Evolutionary conservation across 192 early-diverging fungal species (phyloP), one percentile per base, ranked within the genome.

Genomic region (Gaertneriomyces sp.): DNA sequence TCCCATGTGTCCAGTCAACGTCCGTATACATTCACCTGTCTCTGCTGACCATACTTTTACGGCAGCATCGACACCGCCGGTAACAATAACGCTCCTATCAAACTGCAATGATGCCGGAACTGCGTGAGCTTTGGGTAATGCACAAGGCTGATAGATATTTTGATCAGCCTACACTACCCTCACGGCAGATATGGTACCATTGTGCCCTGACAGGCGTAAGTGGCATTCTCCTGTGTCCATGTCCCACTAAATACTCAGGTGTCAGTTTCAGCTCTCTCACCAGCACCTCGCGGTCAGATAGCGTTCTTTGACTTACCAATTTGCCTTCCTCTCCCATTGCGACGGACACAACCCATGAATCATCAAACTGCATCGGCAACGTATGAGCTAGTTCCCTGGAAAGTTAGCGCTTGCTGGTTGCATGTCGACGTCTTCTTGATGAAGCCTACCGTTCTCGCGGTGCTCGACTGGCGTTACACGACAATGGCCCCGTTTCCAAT

Each of bases 341-440:
- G 1, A 82, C 69, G 5, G 74, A 69, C 1, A 79, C 71, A 4
- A 76, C 80, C 66, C 71, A 72, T 7, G 61, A 56, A n/a, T 82
- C 77, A 60, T 79, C 75, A 59, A 82, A 76, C 38, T 75, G 64
- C 63, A 82, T 70, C 33, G 61, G 64, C 45, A 81, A 50, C 44
- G 17, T 12, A 5, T 11, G 2, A 3, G 19, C 9, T 53, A 52
- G 53, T 14, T 10, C 7, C 38, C 10, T 17, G 16, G 0, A 17
- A 0, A 52, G 42, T 8, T 19, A 64, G 14, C 4, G 11, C 5
- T 44, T 41, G 5, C 16, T 12, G 25, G 6, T 39, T 10, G 53
- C 19, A 33, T 10, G n/a, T n/a, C 9, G 53, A 45, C 14, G 16
- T 6, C 12, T 10, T 11, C 40, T 6, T n/a, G 39, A 45, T 16